A percentile compares a stretch with the other conserved stretches of the same genome.
Conservation (phyloP, 129 eudicot species). For the Deinandra increscens region DNA sequence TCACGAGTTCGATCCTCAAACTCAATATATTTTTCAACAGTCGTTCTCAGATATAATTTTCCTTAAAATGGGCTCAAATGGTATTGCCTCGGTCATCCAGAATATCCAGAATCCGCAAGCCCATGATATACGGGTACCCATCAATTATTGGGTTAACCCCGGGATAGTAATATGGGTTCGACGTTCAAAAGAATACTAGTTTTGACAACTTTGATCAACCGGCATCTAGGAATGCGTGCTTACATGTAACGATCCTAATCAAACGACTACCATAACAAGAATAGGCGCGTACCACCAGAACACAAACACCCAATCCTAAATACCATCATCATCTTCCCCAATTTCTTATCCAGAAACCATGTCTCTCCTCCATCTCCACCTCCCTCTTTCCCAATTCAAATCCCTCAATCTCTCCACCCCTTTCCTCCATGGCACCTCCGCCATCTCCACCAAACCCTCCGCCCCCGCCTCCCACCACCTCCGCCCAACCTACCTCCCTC, state of each 20-base stretch:
- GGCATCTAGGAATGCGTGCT: too few relatives aligned
- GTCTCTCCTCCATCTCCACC: slow-evolving; percentile 64
- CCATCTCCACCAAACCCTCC: slow-evolving; percentile 41
- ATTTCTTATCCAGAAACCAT: slow-evolving; percentile 31
- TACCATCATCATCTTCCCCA: slow-evolving; percentile 16
- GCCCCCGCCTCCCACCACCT: slow-evolving; percentile 23
- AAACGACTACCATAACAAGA: neutral
- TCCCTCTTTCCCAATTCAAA: slow-evolving; percentile 66
- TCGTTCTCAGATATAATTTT: too few relatives aligned
- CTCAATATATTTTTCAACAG: too few relatives aligned
- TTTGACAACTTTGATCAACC: too few relatives aligned
- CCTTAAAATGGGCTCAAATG: too few relatives aligned
- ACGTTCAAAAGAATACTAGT: too few relatives aligned
- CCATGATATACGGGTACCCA: too few relatives aligned
- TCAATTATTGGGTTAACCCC: too few relatives aligned
- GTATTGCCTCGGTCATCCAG: too few relatives aligned
- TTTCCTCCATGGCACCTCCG: slow-evolving; percentile 72
- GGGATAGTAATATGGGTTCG: too few relatives aligned
- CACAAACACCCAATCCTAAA: slow-evolving; percentile 22
- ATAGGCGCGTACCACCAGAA: slow-evolving; percentile 3
- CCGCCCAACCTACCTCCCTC: slow-evolving; percentile 34
- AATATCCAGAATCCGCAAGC: too few relatives aligned
- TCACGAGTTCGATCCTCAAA: too few relatives aligned
- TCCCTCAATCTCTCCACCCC: slow-evolving; percentile 58
- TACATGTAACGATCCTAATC: neutral